Base-by-base conservation (phyloP, 2,329 filamentous ascomycete species). In the Zymoseptoria tritici region DNA sequence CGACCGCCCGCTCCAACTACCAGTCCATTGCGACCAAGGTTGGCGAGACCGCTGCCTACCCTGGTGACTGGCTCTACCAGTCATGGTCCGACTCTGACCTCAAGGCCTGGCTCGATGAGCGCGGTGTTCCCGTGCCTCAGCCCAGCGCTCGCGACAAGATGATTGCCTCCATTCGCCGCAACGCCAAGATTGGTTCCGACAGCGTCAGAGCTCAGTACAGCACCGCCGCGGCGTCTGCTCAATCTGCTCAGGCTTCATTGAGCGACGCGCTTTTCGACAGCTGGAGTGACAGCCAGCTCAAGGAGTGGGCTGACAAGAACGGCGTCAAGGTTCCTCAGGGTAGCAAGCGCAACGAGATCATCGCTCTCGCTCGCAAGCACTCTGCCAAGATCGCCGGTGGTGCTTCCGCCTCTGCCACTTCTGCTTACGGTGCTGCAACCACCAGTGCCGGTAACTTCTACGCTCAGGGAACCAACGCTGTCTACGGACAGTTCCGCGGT, bases 261-360 rank as follows among this genome's bases (percentile, higher is more conserved):
- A 90, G 87, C 63, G 90, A 97, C 68, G 86, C 87, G 69, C 80
- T 97, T 57, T 88, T 97, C 70, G 87, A 96, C 68, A 86, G 89
- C 3, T 99, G 94, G 94, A 87, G 88, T 70, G 92, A 97, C 71
- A 87, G 83, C 69, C 80, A 96, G 74, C 82, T 99, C 73, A 97
- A 97, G 82, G 87, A 90, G 64, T 97, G 94, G 79, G 86, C 86
- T 58, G 93, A 97, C 79, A 90, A 92, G 81, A 94, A 97, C 68
- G 85, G 85, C 60, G 88, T 99, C 72, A 82, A 82, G 79, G 90
- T 97, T 55, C 94, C 94, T 9, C 93, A 97, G 72, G 94, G 93
- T 54, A 95, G 90, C 71, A 92, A 89, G 80, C 80, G 85, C 67
- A 95, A 97, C 70, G 93, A 99, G 75, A 83, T 97, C 24, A 81